Percentiles rank a stretch among this genome's conserved stretches.
Evolutionary conservation across 331 rosid genomes (phyloP).

Genomic region (Quercus phellos): DNA sequence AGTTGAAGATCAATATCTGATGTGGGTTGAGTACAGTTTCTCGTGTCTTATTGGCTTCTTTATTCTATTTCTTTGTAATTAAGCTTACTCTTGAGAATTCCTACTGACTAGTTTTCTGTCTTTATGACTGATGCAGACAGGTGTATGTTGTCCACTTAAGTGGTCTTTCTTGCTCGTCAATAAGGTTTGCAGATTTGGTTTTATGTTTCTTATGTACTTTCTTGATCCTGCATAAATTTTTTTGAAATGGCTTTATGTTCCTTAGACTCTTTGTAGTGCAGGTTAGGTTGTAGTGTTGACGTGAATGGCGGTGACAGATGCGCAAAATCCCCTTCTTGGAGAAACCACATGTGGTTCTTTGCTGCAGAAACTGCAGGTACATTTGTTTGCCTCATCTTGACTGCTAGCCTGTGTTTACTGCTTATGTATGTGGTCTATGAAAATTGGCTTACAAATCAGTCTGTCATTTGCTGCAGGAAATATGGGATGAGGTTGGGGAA

Average conservation of each 20-base stretch:
- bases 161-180: background rate
- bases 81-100: background rate
- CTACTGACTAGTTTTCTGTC: background rate
- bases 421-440: background rate
- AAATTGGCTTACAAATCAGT: slow-evolving; percentile 9
- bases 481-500: slow-evolving; percentile 93
- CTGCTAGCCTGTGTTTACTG: background rate
- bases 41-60: background rate
- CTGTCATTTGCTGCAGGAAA: slow-evolving; percentile 29
- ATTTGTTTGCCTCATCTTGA: slow-evolving; percentile 7
- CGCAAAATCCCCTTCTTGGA: slow-evolving; percentile 66
- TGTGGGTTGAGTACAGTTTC: background rate
- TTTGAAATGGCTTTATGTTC: background rate
- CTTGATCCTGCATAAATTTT: background rate
- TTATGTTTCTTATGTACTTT: background rate
- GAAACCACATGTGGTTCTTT: slow-evolving; percentile 82
- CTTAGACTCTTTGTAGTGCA: slow-evolving; percentile 24
- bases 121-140: background rate
- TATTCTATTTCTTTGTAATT: background rate
- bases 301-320: slow-evolving; percentile 75
- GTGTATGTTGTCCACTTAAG: slow-evolving; percentile 5
- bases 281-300: slow-evolving; percentile 29
- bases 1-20: background rate
- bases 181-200: slow-evolving; percentile 13
- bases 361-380: slow-evolving; percentile 87